Base-by-base conservation (phyloP, 768 basidiomycete genomes). In the Mycena rosella region DNA sequence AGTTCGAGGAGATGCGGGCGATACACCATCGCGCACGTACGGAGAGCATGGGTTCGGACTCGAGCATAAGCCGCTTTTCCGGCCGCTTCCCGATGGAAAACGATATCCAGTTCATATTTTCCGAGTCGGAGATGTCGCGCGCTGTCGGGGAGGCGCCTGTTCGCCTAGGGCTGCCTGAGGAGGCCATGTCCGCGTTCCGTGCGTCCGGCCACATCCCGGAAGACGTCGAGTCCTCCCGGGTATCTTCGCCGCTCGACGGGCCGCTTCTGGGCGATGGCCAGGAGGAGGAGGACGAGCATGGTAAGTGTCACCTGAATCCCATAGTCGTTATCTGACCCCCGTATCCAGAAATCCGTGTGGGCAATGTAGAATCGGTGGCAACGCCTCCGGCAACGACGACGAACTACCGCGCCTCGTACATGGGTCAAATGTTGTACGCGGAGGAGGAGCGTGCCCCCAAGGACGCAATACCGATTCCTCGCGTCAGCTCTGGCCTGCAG, bases 321-420 rank as follows among this genome's bases (percentile, higher is more conserved):
- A 45, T 56, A 26, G 22, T 66, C 47, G 61, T 56, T 47, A 27
- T 63, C 56, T 49, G 3, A 55, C 32, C 38, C 40, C 42, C 38
- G n/a, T 48, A 65, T 61, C 9, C 71, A 89, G 88, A 83, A 55
- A 60, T 87, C 72, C 85, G 87, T 44, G 74, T 89, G 30, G 86
- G 88, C 26, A 74, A 79, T 34, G 79, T 90, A 8, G 87, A 86
- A 66, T 83, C 87, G 0, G 74, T 83, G 4, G 75, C 80, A 13
- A 89, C 87, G 0, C 89, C 89, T 0, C 79, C 85, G 13, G 78
- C 83, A n/a, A 78, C 80, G 17, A 69, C 76, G 3, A 73, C 78
- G 4, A 77, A 82, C 30, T 80, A 81, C 52, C 86, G 85, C 17
- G 55, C 64, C 13, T 85, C 84, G 7, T 79, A 76, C 57, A 78